Evolutionary conservation across 495 filamentous ascomycete genomes (phyloP).

Genomic region (Amphirosellinia nigrospora): DNA sequence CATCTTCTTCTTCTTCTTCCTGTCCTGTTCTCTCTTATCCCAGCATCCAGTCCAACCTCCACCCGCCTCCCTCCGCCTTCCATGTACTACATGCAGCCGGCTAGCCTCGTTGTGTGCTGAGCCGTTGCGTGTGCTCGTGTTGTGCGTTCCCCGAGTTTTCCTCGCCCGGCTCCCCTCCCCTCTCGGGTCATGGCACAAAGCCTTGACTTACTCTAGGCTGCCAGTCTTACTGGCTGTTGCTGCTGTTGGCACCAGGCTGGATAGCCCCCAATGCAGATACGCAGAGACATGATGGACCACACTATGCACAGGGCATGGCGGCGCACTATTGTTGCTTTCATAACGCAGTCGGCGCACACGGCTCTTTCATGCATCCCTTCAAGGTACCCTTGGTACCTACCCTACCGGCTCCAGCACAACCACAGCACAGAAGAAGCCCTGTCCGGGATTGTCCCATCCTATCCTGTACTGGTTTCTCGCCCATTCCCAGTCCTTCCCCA

Average conservation of each 20-base stretch:
- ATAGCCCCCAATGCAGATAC: conserved; percentile 22
- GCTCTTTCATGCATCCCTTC: conserved; percentile 21
- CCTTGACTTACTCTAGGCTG: conserved; percentile 6
- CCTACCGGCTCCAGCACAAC: conserved; percentile 12
- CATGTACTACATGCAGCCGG: conserved; percentile 19
- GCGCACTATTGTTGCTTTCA: conserved; percentile 16
- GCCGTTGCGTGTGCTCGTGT: conserved; percentile 9
- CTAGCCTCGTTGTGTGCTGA: conserved; percentile 20
- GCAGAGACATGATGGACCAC: conserved; percentile 22
- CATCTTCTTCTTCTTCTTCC: background rate
- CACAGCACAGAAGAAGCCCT: conserved; percentile 16
- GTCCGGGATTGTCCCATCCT: conserved; percentile 3
- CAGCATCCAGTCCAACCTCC: conserved; percentile 1
- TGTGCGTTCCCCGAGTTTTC: conserved; percentile 17
- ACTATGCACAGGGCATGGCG: conserved; percentile 16
- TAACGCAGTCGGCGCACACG: conserved; percentile 9
- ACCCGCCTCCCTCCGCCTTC: conserved; percentile 8
- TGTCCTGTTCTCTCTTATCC: background rate
- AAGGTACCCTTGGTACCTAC: conserved; percentile 22
- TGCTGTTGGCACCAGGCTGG: conserved; percentile 8
- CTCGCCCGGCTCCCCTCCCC: conserved; percentile 1
- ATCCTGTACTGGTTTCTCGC: conserved; percentile 10
- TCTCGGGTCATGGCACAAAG: background rate
- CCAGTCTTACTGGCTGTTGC: background rate
- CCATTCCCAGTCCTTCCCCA: conserved; percentile 18